These are phyloP conservation scores for Fusarium staphyleae DNA, from an alignment of 2,329 filamentous ascomycete species.

Conservation along the genomic window DNA sequence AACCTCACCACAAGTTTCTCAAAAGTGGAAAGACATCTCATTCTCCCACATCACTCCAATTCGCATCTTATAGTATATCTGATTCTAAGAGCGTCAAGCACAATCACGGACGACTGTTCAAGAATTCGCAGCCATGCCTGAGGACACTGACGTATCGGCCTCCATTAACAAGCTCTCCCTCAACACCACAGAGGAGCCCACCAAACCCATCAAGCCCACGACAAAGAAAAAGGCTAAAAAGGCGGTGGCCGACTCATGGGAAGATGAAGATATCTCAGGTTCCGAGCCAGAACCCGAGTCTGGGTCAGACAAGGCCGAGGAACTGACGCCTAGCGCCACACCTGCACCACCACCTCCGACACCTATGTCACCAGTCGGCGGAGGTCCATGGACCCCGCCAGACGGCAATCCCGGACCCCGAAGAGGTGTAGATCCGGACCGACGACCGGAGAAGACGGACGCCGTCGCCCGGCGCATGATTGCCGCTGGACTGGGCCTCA, in stretches of 20 bases:
- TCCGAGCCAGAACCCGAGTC: constrained; percentile 50
- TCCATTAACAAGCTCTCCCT: constrained; percentile 46
- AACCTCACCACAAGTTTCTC: not conserved
- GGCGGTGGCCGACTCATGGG: constrained; percentile 54
- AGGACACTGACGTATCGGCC: constrained; percentile 39
- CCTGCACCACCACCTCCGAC: constrained; percentile 69
- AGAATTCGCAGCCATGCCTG: constrained; percentile 29
- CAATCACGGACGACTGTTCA: not conserved
- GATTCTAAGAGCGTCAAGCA: no score
- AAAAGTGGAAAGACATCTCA: not conserved
- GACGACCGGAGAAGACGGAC: constrained; percentile 88
- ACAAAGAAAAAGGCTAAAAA: constrained; percentile 43
- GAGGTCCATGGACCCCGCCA: constrained; percentile 30
- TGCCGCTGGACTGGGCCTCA: constrained; percentile 83
- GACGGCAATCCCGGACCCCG: constrained; percentile 16
- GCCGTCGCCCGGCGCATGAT: constrained; percentile 91
- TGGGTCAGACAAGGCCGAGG: constrained; percentile 33
- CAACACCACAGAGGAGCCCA: constrained; percentile 29
- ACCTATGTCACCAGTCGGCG: constrained; percentile 61
- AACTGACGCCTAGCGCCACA: constrained; percentile 53
- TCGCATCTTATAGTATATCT: no score
- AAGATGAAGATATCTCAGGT: constrained; percentile 64
- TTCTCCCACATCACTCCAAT: no score
- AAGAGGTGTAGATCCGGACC: constrained; percentile 20
- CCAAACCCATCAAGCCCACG: constrained; percentile 35